phyloP scores from a whole-genome alignment of 164 flowering plant genomes.

The Litsea cubeba region DNA sequence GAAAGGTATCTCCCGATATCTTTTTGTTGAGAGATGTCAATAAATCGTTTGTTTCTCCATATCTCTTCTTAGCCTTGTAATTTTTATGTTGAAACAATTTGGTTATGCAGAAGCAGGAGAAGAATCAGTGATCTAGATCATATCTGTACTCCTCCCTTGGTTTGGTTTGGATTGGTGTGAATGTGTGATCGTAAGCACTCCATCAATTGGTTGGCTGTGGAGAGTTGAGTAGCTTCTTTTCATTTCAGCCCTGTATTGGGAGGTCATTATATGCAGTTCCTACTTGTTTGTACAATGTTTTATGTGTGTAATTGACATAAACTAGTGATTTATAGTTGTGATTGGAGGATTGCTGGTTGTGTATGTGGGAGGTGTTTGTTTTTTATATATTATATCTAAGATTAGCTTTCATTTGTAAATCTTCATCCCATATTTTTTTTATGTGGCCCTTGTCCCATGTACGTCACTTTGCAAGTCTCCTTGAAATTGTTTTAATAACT shows the following conservation, averaged over 20 bases:
- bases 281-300: no score
- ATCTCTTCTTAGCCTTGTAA: background rate
- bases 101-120: conserved; percentile 41
- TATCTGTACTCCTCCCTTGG: background rate
- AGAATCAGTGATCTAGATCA: conserved; percentile 24
- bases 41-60: background rate
- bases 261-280: no score
- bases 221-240: background rate
- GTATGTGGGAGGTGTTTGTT: no score
- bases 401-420: no score
- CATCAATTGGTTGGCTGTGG: background rate
- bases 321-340: no score
- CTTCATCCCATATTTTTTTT: no score
- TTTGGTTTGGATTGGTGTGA: background rate
- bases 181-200: background rate
- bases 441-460: no score
- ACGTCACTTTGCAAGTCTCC: no score
- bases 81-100: background rate
- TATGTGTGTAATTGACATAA: no score
- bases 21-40: background rate
- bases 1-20: conserved; percentile 39
- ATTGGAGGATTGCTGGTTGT: no score
- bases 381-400: no score
- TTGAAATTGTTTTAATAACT: no score
- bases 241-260: background rate